These are phyloP conservation scores for Danielozyma ontarioensis DNA, from an alignment of 805 yeast species.

Conservation along the genomic window DNA sequence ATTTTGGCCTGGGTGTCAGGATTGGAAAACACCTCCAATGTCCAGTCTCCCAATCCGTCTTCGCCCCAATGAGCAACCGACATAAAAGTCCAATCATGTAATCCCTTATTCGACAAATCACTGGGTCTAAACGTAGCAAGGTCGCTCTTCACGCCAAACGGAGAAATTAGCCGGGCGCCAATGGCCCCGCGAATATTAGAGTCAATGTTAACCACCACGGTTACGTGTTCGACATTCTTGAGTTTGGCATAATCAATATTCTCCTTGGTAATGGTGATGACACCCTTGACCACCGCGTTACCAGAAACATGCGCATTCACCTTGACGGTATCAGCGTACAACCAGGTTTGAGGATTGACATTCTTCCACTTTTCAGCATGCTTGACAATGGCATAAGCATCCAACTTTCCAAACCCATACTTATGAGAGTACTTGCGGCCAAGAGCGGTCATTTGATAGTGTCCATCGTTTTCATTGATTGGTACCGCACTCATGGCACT, in stretches of 20 bases:
- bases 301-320: conserved; percentile 20
- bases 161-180: conserved; percentile 62
- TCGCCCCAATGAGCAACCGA: conserved; percentile 99
- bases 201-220: conserved; percentile 68
- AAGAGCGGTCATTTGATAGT: conserved; percentile 69
- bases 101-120: conserved; percentile 58
- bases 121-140: conserved; percentile 62
- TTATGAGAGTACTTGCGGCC: conserved; percentile 71
- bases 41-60: conserved; percentile 77
- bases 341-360: conserved; percentile 92
- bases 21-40: conserved; percentile 46
- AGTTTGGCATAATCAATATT: conserved; percentile 54
- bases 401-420: conserved; percentile 90
- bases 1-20: conserved; percentile 32
- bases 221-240: conserved; percentile 77
- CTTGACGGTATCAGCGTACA: conserved; percentile 39
- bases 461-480: conserved; percentile 61
- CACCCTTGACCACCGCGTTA: conserved; percentile 16
- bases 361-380: conserved; percentile 71
- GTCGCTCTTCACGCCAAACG: conserved; percentile 66
- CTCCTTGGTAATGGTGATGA: conserved; percentile 40
- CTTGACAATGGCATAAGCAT: conserved; percentile 70
- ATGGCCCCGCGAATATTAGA: conserved; percentile 67
- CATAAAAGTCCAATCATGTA: conserved; percentile 85
- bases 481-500: conserved; percentile 67